phyloP scores from a whole-genome alignment of 352 stramenopile genomes.

The Aphanomyces stellatus region DNA sequence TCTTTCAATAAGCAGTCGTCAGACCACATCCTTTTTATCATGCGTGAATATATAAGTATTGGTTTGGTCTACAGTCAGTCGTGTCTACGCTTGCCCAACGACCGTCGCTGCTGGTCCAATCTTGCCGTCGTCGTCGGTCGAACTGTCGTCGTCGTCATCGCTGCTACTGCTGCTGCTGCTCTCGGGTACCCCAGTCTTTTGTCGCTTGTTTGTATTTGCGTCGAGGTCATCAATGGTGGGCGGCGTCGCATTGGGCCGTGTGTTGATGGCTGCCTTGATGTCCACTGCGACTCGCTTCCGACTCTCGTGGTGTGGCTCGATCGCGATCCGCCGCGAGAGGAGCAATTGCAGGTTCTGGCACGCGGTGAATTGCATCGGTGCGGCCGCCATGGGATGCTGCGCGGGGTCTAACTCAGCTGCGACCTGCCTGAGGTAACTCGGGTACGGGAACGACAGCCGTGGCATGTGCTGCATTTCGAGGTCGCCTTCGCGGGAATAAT shows the following conservation, averaged over 20 bases:
- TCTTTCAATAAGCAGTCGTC: too few species aligned
- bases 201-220: not conserved
- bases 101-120: not conserved
- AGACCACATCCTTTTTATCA: too few species aligned
- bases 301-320: not conserved
- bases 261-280: not conserved
- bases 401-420: not conserved
- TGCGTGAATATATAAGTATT: too few species aligned
- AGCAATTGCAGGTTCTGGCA: slow-evolving; percentile 9
- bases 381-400: not conserved
- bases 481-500: slow-evolving; percentile 19
- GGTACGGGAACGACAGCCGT: slow-evolving; percentile 4
- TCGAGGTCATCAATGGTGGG: not conserved
- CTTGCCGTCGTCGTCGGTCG: not conserved
- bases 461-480: slow-evolving; percentile 17
- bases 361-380: not conserved
- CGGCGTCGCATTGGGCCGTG: not conserved
- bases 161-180: not conserved
- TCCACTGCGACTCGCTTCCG: not conserved
- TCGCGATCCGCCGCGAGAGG: not conserved
- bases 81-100: too few species aligned
- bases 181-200: too few species aligned
- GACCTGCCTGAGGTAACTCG: slow-evolving; percentile 10
- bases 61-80: not conserved
- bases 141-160: not conserved